phyloP scores from a whole-genome alignment of 441 rosid species.

The Mallotus japonicus region DNA sequence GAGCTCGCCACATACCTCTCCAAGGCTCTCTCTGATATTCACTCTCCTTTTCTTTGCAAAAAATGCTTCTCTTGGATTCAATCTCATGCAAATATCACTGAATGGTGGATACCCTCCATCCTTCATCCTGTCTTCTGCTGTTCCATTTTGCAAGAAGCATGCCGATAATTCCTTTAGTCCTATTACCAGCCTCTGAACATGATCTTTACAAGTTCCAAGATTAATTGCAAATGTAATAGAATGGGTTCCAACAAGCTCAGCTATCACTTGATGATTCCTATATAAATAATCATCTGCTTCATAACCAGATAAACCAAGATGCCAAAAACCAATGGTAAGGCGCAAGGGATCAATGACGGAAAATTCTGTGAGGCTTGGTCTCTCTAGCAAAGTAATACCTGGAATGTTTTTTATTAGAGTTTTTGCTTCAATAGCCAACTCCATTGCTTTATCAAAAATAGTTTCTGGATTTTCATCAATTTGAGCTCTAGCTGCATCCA shows the following conservation, averaged over 20 bases:
- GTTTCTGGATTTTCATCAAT: constrained; percentile 42
- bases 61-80: constrained; percentile 61
- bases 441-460: constrained; percentile 36
- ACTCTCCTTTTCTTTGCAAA: constrained; percentile 43
- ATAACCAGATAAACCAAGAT: constrained; percentile 52
- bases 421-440: constrained; percentile 40
- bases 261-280: constrained; percentile 37
- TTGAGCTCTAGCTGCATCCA: constrained; percentile 68
- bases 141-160: constrained; percentile 13
- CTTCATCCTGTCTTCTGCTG: constrained; percentile 9
- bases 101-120: constrained; percentile 33
- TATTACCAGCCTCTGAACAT: constrained; percentile 37
- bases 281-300: constrained; percentile 49
- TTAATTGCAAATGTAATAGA: constrained; percentile 45
- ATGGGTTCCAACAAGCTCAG: constrained; percentile 47
- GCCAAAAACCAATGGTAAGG: constrained; percentile 51
- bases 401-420: constrained; percentile 29
- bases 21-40: constrained; percentile 39
- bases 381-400: constrained; percentile 38
- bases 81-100: constrained; percentile 27
- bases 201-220: constrained; percentile 48
- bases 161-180: constrained; percentile 39
- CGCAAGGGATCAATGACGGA: constrained; percentile 50
- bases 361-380: constrained; percentile 28
- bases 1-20: constrained; percentile 50